Evolutionary conservation across 306 rosid species (phyloP).

Genomic region (Castanea crenata): DNA sequence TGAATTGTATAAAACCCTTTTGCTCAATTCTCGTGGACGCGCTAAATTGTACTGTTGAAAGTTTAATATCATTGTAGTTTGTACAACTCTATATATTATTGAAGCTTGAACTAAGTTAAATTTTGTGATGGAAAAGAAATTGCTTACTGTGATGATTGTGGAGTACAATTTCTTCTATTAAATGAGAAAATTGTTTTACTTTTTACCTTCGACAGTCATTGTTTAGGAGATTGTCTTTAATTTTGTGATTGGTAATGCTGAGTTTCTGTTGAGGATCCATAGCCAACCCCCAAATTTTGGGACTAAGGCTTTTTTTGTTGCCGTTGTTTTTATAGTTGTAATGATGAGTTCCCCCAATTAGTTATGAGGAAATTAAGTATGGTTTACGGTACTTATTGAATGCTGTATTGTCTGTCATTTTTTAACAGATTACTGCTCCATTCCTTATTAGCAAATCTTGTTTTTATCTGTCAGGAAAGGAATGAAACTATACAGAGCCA

Average conservation of each 20-base stretch:
- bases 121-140: neutral
- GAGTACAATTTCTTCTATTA: neutral
- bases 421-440: neutral
- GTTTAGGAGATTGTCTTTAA: neutral
- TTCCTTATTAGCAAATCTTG: neutral
- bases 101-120: neutral
- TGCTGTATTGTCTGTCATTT: neutral
- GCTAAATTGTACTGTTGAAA: neutral
- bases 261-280: neutral
- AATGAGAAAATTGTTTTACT: neutral
- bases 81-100: neutral
- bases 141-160: neutral
- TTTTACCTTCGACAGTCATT: neutral
- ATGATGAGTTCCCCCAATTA: neutral
- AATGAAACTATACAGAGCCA: slow-evolving; percentile 43
- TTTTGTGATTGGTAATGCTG: neutral
- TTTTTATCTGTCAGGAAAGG: slow-evolving; percentile 43
- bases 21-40: neutral
- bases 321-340: neutral
- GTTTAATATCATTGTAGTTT: neutral
- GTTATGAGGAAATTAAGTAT: neutral
- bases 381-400: neutral
- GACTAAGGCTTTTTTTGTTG: neutral
- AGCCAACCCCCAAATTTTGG: no score
- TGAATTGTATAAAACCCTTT: neutral